Evolutionary conservation across 441 rosid genomes (phyloP), one percentile per base, ranked within the genome.

Genomic region (Populus hybrid): DNA sequence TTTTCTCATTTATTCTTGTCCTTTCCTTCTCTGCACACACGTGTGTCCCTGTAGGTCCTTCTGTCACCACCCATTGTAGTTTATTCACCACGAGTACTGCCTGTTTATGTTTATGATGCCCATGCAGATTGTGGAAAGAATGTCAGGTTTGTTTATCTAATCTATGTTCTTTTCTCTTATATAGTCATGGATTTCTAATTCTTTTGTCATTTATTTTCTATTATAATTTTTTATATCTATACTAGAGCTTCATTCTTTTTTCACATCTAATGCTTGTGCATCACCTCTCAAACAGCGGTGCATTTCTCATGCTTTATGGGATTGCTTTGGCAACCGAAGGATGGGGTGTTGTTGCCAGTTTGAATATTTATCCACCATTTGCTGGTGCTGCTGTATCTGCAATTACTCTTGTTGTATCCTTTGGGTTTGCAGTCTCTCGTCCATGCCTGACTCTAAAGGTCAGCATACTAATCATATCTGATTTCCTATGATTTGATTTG

Each of bases 301-400:
- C 99, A 74, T 97, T 97, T 90, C 98, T 97, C 73, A 85, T 97
- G 88, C 94, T 97, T 72, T 97, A 95, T 87, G 99, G 99, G 84
- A 89, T 97, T 84, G 99, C 99, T 36, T 89, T 97, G 88, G 99
- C 99, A 82, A 95, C 89, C 76, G 99, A 97, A 84, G 99, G 98
- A 78, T 97, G 99, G 99, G 99, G 99, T 71, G 99, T 97, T 45
- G 98, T 97, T 81, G 99, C 99, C 77, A 97, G 99, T 89, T 92
- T 97, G 89, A 89, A 83, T 80, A 94, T 97, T 78, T 93, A 94
- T 87, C 99, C 99, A 68, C 99, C 99, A 21, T 97, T 94, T 86
- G 99, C 99, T 83, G 99, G 99, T 83, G 98, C 99, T 84, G 98
- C 99, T 79, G 99, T 97, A 66, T 97, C 99, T 24, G 99, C 99